These are phyloP conservation scores for Zygosaccharomyces bailii DNA, from an alignment of 805 yeast genomes.

Conservation along the genomic window DNA sequence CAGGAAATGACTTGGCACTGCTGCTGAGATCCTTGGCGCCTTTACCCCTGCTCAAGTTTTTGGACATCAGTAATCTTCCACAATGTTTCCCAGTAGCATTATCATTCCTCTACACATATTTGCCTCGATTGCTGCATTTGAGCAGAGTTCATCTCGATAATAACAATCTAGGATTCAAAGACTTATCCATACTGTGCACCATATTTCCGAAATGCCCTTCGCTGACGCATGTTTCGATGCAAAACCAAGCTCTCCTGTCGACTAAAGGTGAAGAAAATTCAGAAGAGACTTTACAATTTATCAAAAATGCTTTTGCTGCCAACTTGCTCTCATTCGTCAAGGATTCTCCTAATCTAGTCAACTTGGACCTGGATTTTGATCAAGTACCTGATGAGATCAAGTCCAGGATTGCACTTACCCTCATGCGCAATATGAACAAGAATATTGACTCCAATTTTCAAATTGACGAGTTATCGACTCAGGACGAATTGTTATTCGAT, in stretches of 20 bases:
- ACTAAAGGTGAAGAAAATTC: not conserved
- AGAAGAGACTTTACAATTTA: constrained; percentile 10
- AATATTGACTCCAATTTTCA: constrained; percentile 40
- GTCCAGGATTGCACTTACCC: constrained; percentile 70
- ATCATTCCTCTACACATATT: constrained; percentile 53
- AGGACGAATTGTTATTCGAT: constrained; percentile 68
- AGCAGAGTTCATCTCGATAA: constrained; percentile 68
- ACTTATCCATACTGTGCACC: constrained; percentile 59
- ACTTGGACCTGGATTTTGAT: constrained; percentile 64
- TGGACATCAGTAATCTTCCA: constrained; percentile 73
- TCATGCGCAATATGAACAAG: constrained; percentile 78
- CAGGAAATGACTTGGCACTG: constrained; percentile 48
- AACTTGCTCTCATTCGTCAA: constrained; percentile 69
- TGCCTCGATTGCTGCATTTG: constrained; percentile 66
- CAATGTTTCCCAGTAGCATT: constrained; percentile 61
- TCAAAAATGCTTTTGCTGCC: constrained; percentile 58
- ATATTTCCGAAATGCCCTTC: constrained; percentile 64
- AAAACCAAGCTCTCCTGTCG: constrained; percentile 49
- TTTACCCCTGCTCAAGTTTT: constrained; percentile 58
- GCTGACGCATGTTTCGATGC: constrained; percentile 64
- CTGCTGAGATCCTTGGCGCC: constrained; percentile 50
- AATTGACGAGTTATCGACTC: constrained; percentile 35
- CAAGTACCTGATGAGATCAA: constrained; percentile 58
- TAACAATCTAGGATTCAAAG: constrained; percentile 54
- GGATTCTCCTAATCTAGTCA: constrained; percentile 58